Base-by-base conservation (phyloP, 768 basidiomycete genomes). In the Astraeus odoratus region DNA sequence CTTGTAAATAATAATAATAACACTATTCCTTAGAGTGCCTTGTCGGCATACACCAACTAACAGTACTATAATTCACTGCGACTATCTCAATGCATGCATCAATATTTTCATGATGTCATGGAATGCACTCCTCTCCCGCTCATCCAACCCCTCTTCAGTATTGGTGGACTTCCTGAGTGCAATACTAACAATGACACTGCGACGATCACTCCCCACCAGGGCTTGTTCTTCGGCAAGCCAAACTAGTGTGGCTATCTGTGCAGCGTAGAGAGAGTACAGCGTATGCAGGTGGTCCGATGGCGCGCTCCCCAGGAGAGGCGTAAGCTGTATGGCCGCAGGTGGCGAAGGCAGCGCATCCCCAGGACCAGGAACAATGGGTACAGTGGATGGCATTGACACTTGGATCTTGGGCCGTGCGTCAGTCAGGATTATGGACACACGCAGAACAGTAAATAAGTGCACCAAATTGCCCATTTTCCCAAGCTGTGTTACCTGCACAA, bases 381-480 rank as follows among this genome's bases (percentile, higher is more conserved):
- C 71, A 0, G 83, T 81, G 7, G 76, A 64, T 9, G 91, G 86
- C 15, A 91, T 72, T 7, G 79, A 77, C 29, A 77, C 86, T 73
- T 94, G 88, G 40, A 92, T 86, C 90, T 94, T 39, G 55, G 15
- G 41, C 7, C 18, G 26, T 39, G 15, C 25, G 46, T 60, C 35
- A 55, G 38, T 7, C 34, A 31, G 43, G 9, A 47, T 16, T 6
- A 25, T 30, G 31, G 5, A 29, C 27, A 38, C 16, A n/a, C 25
- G 19, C 31, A 24, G 30, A 39, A 42, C 51, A 35, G 20, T 25
- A 42, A 45, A 47, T 15, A 42, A 15, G 33, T 67, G 62, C 59
- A 95, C 92, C 67, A 98, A 60, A 58, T 75, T 81, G 45, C 94
- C 94, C 10, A 95, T 83, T 76, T 92, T 94, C 30, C 88, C 87